These are phyloP conservation scores for Helotiales sp. DNA, from an alignment of 2,329 filamentous ascomycete species.

Conservation along the genomic window DNA sequence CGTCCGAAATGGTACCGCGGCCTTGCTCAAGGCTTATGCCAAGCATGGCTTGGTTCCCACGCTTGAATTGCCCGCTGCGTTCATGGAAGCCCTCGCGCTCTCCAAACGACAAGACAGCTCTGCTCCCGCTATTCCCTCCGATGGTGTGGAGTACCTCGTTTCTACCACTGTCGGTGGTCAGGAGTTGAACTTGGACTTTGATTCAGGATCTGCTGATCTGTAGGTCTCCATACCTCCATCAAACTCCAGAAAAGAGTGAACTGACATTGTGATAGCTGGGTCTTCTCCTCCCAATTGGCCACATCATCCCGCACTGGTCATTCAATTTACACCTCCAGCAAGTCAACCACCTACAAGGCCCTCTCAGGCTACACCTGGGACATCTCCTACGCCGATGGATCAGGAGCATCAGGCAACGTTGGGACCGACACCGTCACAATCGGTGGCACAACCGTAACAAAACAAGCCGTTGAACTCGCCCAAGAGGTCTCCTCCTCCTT, in stretches of 20 bases:
- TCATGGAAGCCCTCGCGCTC: slow-evolving; percentile 21
- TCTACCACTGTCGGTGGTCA: slow-evolving; percentile 30
- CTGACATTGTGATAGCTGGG: slow-evolving; percentile 27
- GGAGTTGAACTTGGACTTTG: slow-evolving; percentile 33
- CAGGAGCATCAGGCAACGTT: slow-evolving; percentile 34
- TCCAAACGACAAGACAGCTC: slow-evolving; percentile 34
- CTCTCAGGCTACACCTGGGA: slow-evolving; percentile 31
- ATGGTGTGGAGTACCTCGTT: slow-evolving; percentile 32
- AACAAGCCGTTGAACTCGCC: slow-evolving; percentile 36
- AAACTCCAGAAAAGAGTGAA: background rate
- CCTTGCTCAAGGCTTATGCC: slow-evolving; percentile 34
- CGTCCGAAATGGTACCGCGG: slow-evolving; percentile 33
- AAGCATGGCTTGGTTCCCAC: slow-evolving; percentile 33
- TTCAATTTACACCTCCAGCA: slow-evolving; percentile 26
- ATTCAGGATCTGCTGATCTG: slow-evolving; percentile 35
- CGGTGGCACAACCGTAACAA: slow-evolving; percentile 32
- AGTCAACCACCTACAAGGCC: slow-evolving; percentile 28
- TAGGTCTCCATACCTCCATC: slow-evolving; percentile 21
- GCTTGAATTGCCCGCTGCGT: slow-evolving; percentile 24
- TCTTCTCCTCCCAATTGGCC: slow-evolving; percentile 32
- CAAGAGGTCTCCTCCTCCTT: slow-evolving; percentile 33
- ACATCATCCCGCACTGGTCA: slow-evolving; percentile 19
- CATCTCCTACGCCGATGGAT: slow-evolving; percentile 38
- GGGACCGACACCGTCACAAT: slow-evolving; percentile 37
- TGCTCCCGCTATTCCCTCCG: slow-evolving; percentile 20